phyloP scores from a whole-genome alignment of 441 rosid genomes.

The Populus tomentosa region DNA sequence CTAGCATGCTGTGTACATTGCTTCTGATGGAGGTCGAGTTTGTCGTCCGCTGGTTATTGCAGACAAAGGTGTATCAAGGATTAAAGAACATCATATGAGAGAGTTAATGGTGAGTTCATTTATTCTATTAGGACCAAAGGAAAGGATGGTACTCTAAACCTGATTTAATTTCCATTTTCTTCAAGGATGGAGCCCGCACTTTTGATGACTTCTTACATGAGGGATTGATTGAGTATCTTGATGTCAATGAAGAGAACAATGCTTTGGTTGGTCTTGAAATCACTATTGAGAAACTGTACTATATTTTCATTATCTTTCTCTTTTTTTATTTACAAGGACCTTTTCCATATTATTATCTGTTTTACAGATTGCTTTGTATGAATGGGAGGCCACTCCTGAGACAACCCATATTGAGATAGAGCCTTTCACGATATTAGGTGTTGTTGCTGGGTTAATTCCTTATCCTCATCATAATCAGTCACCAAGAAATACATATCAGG shows the following conservation, averaged over 20 bases:
- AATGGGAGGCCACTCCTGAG: conserved; percentile 64
- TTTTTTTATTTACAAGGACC: conserved; percentile 11
- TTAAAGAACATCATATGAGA: conserved; percentile 90
- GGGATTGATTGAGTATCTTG: conserved; percentile 93
- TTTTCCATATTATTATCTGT: conserved; percentile 21
- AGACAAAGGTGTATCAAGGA: conserved; percentile 88
- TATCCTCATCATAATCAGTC: conserved; percentile 99
- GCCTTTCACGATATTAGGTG: conserved; percentile 97
- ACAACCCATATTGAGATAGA: conserved; percentile 97
- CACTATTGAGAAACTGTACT: not conserved
- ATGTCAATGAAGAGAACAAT: conserved; percentile 98
- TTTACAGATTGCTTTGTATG: conserved; percentile 86
- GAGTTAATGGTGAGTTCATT: conserved; percentile 65
- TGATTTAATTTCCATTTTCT: conserved; percentile 19
- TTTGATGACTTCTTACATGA: conserved; percentile 89
- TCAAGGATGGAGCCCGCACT: conserved; percentile 83
- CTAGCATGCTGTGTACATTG: conserved; percentile 87
- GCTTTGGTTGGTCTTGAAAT: conserved; percentile 64
- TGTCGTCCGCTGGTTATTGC: conserved; percentile 99
- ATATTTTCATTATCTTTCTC: not conserved
- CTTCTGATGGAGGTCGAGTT: conserved; percentile 99
- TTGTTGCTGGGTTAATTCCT: conserved; percentile 93
- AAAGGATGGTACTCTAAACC: conserved; percentile 15
- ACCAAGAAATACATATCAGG: conserved; percentile 98
- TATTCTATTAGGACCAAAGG: conserved; percentile 15